A percentile compares a stretch with the other conserved stretches of the same genome.
phyloP scores from a whole-genome alignment of 768 basidiomycete genomes.

The Multifurca ochricompacta region DNA sequence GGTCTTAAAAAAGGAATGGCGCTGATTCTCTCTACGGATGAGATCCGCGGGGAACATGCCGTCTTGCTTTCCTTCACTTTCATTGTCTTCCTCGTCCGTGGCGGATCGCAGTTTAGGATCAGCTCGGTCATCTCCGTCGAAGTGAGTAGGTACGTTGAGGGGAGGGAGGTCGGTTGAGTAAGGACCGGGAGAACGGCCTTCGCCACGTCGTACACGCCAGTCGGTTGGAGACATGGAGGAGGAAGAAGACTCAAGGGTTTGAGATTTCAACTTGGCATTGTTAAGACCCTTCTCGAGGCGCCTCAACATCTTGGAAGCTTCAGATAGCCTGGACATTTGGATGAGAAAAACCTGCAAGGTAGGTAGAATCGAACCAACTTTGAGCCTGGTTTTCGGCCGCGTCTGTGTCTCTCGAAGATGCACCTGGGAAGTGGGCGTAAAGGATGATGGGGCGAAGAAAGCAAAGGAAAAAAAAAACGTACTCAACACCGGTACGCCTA shows the following conservation, averaged over 20 bases:
- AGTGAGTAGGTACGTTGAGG: constrained; percentile 33
- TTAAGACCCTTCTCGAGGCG: constrained; percentile 79
- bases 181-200: constrained; percentile 25
- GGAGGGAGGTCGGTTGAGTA: constrained; percentile 45
- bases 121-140: constrained; percentile 11
- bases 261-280: constrained; percentile 64
- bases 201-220: constrained; percentile 11
- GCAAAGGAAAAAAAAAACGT: constrained; percentile 5
- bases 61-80: constrained; percentile 52
- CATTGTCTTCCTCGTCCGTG: constrained; percentile 58
- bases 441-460: constrained; percentile 21
- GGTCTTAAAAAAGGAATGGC: constrained; percentile 75
- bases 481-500: constrained; percentile 66
- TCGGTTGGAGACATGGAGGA: constrained; percentile 29
- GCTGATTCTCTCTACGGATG: constrained; percentile 61
- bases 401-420: constrained; percentile 82
- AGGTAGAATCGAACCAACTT: constrained; percentile 45
- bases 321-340: constrained; percentile 53
- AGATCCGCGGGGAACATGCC: constrained; percentile 66
- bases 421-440: constrained; percentile 42
- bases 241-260: constrained; percentile 28
- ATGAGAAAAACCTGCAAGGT: constrained; percentile 12
- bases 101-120: constrained; percentile 14
- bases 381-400: constrained; percentile 83
- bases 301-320: constrained; percentile 84